These are phyloP conservation scores for Verticillium nubilum DNA, from an alignment of 2,329 filamentous ascomycete species.

Conservation along the genomic window DNA sequence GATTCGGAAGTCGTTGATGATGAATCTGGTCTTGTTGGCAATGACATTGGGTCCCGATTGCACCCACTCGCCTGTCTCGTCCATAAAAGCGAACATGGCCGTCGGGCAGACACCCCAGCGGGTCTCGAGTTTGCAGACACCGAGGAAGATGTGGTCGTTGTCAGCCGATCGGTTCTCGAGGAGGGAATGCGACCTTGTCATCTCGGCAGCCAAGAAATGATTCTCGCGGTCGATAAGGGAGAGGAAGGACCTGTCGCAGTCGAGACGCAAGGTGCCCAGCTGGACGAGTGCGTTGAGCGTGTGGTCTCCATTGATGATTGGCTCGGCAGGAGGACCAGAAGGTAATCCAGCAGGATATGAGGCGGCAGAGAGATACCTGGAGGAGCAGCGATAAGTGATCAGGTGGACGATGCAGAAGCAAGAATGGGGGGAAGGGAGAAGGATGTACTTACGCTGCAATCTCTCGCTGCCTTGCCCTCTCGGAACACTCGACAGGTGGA, in stretches of 20 bases:
- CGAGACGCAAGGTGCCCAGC: constrained; percentile 30
- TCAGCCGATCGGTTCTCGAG: constrained; percentile 5
- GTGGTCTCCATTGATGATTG: constrained; percentile 12
- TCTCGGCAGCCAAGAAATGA: constrained; percentile 35
- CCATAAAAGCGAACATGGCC: constrained; percentile 21
- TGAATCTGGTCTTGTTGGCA: constrained; percentile 23
- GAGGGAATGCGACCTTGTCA: constrained; percentile 29
- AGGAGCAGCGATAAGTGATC: neutral
- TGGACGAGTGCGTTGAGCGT: constrained; percentile 34
- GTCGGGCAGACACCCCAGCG: constrained; percentile 24
- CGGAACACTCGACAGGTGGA: neutral
- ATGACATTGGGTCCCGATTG: constrained; percentile 16
- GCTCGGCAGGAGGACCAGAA: neutral
- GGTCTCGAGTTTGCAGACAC: constrained; percentile 17
- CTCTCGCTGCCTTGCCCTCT: neutral
- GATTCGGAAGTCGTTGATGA: constrained; percentile 21
- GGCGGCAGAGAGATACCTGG: neutral
- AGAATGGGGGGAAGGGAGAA: no score
- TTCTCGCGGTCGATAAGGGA: constrained; percentile 34
- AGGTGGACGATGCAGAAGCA: no score
- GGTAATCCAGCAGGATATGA: neutral
- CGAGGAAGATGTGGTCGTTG: constrained; percentile 15
- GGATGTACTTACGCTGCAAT: constrained; percentile 1
- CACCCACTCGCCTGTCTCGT: constrained; percentile 16
- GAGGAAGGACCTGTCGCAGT: constrained; percentile 29